Evolutionary conservation across 202 grass and related monocot genomes (phyloP).

Genomic region (Schoenoplectus triqueter): DNA sequence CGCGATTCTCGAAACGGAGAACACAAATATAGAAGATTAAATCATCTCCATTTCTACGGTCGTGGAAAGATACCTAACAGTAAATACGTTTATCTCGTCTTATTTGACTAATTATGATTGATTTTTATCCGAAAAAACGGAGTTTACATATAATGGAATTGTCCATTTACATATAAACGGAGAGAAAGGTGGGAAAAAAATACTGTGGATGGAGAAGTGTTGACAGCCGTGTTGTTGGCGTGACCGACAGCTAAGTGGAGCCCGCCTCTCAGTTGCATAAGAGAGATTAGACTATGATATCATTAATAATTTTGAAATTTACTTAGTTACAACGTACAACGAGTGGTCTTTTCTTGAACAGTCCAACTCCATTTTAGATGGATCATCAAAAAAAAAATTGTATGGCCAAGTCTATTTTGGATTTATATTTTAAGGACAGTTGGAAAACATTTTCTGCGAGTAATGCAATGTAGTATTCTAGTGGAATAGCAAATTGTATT

Average conservation of each 20-base stretch:
- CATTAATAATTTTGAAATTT: too few species aligned
- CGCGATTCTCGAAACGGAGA: slow-evolving; percentile 31
- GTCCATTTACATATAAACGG: neutral
- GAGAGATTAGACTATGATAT: neutral
- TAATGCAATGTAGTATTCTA: too few species aligned
- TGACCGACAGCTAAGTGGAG: slow-evolving; percentile 5
- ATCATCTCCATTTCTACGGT: neutral
- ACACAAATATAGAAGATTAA: slow-evolving; percentile 27
- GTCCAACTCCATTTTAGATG: too few species aligned
- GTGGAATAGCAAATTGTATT: too few species aligned
- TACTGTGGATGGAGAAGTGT: neutral
- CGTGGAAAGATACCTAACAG: neutral
- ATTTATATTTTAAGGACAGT: too few species aligned
- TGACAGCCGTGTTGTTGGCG: neutral
- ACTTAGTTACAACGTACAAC: too few species aligned
- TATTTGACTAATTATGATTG: neutral
- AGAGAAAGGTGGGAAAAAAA: neutral
- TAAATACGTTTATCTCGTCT: neutral
- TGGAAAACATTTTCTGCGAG: neutral
- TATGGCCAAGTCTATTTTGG: too few species aligned
- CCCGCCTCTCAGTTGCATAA: neutral
- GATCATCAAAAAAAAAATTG: too few species aligned
- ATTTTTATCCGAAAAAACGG: neutral
- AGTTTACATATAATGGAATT: neutral
- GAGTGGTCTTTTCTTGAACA: too few species aligned